Conservation (phyloP, 495 filamentous ascomycete species). For the Evernia prunastri region DNA sequence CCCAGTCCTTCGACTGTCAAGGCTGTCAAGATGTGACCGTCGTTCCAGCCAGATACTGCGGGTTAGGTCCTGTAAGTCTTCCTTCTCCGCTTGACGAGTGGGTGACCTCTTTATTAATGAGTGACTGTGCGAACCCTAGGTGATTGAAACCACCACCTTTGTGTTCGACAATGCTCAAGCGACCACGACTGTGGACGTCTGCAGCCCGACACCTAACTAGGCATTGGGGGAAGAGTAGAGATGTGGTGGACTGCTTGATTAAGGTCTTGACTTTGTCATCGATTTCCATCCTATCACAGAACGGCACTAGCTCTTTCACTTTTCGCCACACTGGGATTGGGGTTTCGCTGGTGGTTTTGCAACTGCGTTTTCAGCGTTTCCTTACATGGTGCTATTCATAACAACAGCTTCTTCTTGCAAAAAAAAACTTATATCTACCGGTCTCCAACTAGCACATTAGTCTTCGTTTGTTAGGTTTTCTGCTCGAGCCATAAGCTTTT, state of each 20-base stretch:
- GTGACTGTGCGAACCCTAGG: neutral
- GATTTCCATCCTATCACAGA: neutral
- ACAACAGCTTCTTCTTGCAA: no score
- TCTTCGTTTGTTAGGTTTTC: no score
- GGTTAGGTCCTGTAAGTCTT: neutral
- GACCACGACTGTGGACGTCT: conserved; percentile 12
- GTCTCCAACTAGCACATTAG: no score
- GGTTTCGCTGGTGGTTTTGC: no score
- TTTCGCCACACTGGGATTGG: no score
- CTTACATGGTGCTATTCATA: no score
- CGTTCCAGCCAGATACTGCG: neutral
- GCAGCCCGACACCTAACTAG: conserved; percentile 10
- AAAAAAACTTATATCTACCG: no score
- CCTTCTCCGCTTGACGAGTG: neutral
- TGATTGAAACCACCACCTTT: conserved; percentile 3
- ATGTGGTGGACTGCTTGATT: neutral
- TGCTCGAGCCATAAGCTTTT: no score
- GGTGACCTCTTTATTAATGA: neutral
- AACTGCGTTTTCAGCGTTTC: no score
- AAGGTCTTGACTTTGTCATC: neutral
- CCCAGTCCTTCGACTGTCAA: conserved; percentile 7
- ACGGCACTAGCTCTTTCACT: neutral
- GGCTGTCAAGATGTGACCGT: conserved; percentile 5
- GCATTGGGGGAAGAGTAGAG: neutral
- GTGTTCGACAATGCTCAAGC: neutral